Base-by-base conservation (phyloP, 306 rosid genomes). In the Rosa multiflora region DNA sequence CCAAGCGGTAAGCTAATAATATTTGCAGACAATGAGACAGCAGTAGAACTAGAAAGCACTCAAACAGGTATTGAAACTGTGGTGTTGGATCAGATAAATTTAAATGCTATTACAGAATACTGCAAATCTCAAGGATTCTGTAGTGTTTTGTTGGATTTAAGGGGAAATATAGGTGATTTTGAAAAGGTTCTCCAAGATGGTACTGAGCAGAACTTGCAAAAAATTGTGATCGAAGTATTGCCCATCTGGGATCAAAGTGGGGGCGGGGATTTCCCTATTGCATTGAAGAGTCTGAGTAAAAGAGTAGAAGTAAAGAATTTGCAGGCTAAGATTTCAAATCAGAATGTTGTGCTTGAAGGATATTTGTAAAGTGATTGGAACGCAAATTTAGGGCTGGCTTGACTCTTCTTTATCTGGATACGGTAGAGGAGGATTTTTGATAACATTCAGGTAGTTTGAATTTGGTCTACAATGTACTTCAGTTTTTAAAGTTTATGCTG, bases 121-220 rank as follows among this genome's bases (percentile, higher is more conserved):
- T 90, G 97, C 71, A 69, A 86, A 74, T 39, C 76, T 51, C 97
- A 82, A 88, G 95, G 97, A 74, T 78, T 91, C 66, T 91, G 93
- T 85, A 89, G 92, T 61, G 89, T 92, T 42, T 69, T 94, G 79
- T 79, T 93, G 75, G 99, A 94, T 79, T 42, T 88, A 73, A 88
- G 90, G 64, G 97, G 88, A 42, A 74, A 70, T 51, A 70, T 76
- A 10, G 68, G 69, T 14, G 91, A 85, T 67, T 71, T 89, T 39
- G 91, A 87, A 86, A 90, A 85, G 87, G 81, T 94, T 85, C 77
- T 91, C 29, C 84, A 77, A 78, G 92, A 92, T 72, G 91, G 92
- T 73, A 80, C 87, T 63, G 76, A 85, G 82, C 78, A 86, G 76
- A 88, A 88, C 56, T 74, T 92, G 37, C 90, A 78, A 75, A 94